Evolutionary conservation across 768 basidiomycete genomes (phyloP).

Genomic region (Psilocybe azurescens): DNA sequence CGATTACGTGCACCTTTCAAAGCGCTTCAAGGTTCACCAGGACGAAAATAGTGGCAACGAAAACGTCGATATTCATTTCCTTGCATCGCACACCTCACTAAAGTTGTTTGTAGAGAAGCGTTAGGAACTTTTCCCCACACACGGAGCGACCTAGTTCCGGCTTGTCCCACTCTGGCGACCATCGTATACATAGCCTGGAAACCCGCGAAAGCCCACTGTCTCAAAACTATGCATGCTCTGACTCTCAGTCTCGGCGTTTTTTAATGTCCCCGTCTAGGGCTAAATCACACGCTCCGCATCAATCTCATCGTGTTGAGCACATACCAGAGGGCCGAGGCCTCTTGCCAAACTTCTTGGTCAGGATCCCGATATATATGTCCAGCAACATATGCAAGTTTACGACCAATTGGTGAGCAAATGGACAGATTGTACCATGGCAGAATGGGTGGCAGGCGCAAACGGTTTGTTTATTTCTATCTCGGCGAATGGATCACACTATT

Average conservation of each 20-base stretch:
- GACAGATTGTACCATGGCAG: slow-evolving; percentile 53
- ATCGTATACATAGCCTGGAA: background rate
- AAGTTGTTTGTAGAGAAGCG: background rate
- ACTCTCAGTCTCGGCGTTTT: background rate
- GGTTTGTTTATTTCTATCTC: slow-evolving; percentile 34
- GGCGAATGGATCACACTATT: background rate
- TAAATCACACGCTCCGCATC: background rate
- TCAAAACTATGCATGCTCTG: background rate
- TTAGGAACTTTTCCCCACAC: slow-evolving; percentile 4
- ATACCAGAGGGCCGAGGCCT: slow-evolving; percentile 18
- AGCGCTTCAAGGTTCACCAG: slow-evolving; percentile 22
- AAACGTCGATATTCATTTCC: background rate
- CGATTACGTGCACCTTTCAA: slow-evolving; percentile 14
- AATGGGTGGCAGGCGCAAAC: slow-evolving; percentile 60
- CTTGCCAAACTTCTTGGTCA: slow-evolving; percentile 46
- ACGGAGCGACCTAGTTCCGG: slow-evolving; percentile 21
- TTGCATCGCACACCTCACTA: background rate
- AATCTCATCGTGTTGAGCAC: slow-evolving; percentile 1
- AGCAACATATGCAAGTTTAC: slow-evolving; percentile 47
- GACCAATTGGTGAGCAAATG: slow-evolving; percentile 50
- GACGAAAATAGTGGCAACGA: slow-evolving; percentile 7
- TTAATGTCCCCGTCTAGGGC: background rate
- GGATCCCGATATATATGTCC: slow-evolving; percentile 48
- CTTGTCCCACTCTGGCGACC: slow-evolving; percentile 16
- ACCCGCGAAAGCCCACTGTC: background rate